Percentiles rank a stretch among this genome's conserved stretches.
Conservation (phyloP, 148 eudicot species). For the Nyssa sinensis region DNA sequence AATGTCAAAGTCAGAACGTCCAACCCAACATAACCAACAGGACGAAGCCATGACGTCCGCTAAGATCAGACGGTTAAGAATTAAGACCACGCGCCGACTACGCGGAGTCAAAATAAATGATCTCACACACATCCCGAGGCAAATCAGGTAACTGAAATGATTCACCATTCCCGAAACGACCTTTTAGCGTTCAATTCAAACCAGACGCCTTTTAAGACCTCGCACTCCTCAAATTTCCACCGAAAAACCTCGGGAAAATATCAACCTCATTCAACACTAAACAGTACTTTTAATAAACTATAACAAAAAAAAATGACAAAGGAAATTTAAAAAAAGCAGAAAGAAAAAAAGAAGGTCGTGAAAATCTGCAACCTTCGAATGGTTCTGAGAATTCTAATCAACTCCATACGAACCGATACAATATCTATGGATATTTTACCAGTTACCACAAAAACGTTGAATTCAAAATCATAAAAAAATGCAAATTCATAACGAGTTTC, state of each 20-base stretch:
- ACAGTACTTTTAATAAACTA: not conserved
- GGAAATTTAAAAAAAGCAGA: too few relatives aligned
- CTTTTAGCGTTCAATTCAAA: not conserved
- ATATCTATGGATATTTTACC: too few relatives aligned
- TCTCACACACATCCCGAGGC: not conserved
- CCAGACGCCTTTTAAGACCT: not conserved
- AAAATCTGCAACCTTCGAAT: not conserved
- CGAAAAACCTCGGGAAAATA: not conserved
- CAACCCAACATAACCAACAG: not conserved
- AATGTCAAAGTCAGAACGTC: not conserved
- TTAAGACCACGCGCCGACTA: constrained; percentile 17
- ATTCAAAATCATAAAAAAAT: not conserved
- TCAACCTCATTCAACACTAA: not conserved
- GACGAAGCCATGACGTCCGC: constrained; percentile 18
- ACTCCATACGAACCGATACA: not conserved
- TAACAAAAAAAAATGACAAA: too few relatives aligned
- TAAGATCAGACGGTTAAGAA: constrained; percentile 6
- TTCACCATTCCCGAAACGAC: constrained; percentile 4
- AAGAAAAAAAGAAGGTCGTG: too few relatives aligned
- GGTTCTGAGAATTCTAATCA: not conserved
- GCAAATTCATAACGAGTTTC: not conserved
- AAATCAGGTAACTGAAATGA: not conserved
- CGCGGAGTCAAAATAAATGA: not conserved
- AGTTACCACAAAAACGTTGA: not conserved
- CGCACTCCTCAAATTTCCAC: not conserved